Evolutionary conservation across 768 basidiomycete species (phyloP), one percentile per base, ranked within the genome.

Genomic region (Inosperma sp.): DNA sequence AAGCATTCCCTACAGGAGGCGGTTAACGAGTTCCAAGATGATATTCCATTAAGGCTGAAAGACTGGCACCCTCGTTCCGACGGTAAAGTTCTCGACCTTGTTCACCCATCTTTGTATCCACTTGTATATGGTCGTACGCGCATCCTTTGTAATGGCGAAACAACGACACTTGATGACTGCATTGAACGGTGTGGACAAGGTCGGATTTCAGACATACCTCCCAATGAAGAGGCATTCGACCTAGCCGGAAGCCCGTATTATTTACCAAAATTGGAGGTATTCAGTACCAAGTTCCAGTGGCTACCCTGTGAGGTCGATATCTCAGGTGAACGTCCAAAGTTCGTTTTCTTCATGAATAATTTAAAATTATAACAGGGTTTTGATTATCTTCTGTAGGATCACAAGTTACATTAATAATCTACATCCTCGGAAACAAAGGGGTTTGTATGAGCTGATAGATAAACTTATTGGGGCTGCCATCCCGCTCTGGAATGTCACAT

Each of bases 11-110:
- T 74, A 7, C 56, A 64, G 10, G 31, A 55, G 4, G 68, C 58
- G 12, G 58, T 65, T 14, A 48, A 35, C 5, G 21, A 47, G 5
- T 70, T 76, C 27, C 72, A 78, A 52, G 55, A 66, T 37, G 62
- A 36, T 13, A 57, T 72, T 4, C 66, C 70, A 0, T 68, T 66
- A 4, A 59, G 59, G 0, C 22, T 63, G 45, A 70, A 67, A 33
- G 76, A 78, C 56, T 78, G 76, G 76, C 75, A 77, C 54, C 76
- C 76, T 5, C 64, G 67, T 3, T 72, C 73, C 1, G 63, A 76
- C 52, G 59, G 64, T 4, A 69, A 69, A 44, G 75, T 77, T 0
- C 68, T 73, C 34, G 74, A 77, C 50, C 63, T 77, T 19, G 70
- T 77, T 0, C 72, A 78, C 44, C 76, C 76, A 29, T 72, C 74